Base-by-base conservation (phyloP, 1,139 yeast species). In the Hemisphaericaspora xylanilytica region DNA sequence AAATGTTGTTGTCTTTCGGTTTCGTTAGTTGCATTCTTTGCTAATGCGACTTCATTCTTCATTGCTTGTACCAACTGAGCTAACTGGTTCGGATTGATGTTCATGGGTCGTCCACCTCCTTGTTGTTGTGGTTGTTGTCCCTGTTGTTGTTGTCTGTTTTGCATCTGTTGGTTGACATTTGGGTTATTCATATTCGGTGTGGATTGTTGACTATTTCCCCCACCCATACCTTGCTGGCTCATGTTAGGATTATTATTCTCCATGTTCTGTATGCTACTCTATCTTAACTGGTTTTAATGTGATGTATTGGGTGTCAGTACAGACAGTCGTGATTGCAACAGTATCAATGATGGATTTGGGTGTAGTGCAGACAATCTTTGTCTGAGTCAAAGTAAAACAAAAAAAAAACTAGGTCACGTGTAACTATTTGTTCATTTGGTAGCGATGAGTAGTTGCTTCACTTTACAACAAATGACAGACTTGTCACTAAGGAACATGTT, bases 1-100 rank as follows among this genome's bases (percentile, higher is more conserved):
- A 77, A 65, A 52, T 84, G 87, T 49, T 76, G 80, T 54, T 78
- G 79, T 15, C 90, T 90, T 46, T 75, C 81, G 1, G 78, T 81
- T 0, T 85, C 75, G 38, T 79, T 81, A 36, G 58, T 58, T 4
- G 75, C 65, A 5, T 67, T 69, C 48, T 76, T 76, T 1, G 89
- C 94, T 47, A 78, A 75, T 29, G 76, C 78, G 39, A 81, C 73
- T 50, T 82, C 88, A 35, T 72, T 67, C 45, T 76, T 80, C 53
- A 83, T 80, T 8, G 68, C 72, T 47, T 65, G 73, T 13, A 84
- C 74, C 44, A 87, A 66, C 54, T 79, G 82, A 32, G 80, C 79
- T 35, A 81, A 78, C 49, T 81, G 86, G 28, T 64, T 66, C 12
- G 79, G 81, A 47, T 74, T 79, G 33, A 75, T 65, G 33, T 60